Evolutionary conservation across 306 rosid species (phyloP).

Genomic region (Medicago ruthenica): DNA sequence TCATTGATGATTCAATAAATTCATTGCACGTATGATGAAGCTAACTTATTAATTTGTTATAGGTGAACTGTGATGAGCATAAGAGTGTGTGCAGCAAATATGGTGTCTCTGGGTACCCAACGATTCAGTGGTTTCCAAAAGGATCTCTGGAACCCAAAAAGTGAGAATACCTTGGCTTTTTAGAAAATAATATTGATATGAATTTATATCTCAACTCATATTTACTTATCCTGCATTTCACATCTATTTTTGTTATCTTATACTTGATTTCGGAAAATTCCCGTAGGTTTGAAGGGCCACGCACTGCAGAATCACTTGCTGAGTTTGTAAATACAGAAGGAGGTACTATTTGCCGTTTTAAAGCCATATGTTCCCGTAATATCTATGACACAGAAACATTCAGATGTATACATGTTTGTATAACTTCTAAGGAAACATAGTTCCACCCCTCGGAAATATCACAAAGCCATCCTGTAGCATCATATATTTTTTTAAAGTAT

Average conservation of each 20-base stretch:
- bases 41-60: constrained; percentile 20
- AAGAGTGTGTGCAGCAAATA: constrained; percentile 55
- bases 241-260: constrained; percentile 4
- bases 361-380: background rate
- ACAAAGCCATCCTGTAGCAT: background rate
- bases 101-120: constrained; percentile 83
- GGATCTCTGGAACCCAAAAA: constrained; percentile 90
- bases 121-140: constrained; percentile 87
- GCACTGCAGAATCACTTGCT: constrained; percentile 78
- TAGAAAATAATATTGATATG: background rate
- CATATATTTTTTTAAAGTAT: background rate
- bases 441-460: constrained; percentile 22
- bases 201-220: constrained; percentile 18
- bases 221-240: constrained; percentile 13
- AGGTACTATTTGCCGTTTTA: constrained; percentile 55
- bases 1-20: background rate
- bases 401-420: constrained; percentile 7
- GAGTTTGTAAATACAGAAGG: constrained; percentile 82
- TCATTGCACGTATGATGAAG: too few relatives aligned
- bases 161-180: constrained; percentile 58
- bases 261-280: constrained; percentile 30
- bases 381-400: constrained; percentile 14
- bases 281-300: constrained; percentile 78
- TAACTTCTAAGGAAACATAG: constrained; percentile 25
- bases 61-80: constrained; percentile 71